Percentiles rank a stretch among this genome's conserved stretches.
Evolutionary conservation across 495 filamentous ascomycete species (phyloP).

Genomic region (Penicillium subrubescens): DNA sequence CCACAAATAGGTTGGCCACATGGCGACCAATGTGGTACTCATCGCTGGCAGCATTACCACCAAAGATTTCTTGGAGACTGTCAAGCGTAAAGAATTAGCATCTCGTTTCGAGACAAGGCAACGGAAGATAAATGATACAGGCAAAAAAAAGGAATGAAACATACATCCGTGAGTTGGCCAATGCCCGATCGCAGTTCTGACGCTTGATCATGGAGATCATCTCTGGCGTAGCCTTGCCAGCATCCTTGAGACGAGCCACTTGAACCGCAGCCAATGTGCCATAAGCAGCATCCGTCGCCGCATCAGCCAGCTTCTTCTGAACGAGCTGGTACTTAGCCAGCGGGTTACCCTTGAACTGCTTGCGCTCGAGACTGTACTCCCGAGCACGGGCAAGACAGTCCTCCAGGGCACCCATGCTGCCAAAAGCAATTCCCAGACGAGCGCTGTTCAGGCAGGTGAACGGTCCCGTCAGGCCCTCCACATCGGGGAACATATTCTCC

Average conservation of each 20-base stretch:
- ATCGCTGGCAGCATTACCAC: slow-evolving; percentile 94
- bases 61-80: slow-evolving; percentile 91
- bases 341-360: slow-evolving; percentile 95
- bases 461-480: slow-evolving; percentile 85
- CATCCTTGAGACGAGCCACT: slow-evolving; percentile 90
- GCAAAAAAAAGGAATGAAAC: slow-evolving; percentile 26
- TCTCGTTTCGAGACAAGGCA: neutral
- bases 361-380: slow-evolving; percentile 85
- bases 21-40: slow-evolving; percentile 95
- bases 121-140: neutral
- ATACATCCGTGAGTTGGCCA: slow-evolving; percentile 74
- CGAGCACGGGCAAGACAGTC: slow-evolving; percentile 82
- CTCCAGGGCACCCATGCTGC: slow-evolving; percentile 89
- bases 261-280: slow-evolving; percentile 84
- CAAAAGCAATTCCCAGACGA: slow-evolving; percentile 90
- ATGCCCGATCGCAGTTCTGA: slow-evolving; percentile 93
- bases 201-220: slow-evolving; percentile 99
- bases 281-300: slow-evolving; percentile 86
- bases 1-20: slow-evolving; percentile 95
- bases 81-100: slow-evolving; percentile 12
- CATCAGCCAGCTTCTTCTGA: slow-evolving; percentile 96
- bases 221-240: slow-evolving; percentile 83
- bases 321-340: slow-evolving; percentile 97
- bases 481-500: slow-evolving; percentile 91
- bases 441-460: slow-evolving; percentile 95